Evolutionary conservation across 2,329 filamentous ascomycete genomes (phyloP).

Genomic region (Fusarium azukiicola): DNA sequence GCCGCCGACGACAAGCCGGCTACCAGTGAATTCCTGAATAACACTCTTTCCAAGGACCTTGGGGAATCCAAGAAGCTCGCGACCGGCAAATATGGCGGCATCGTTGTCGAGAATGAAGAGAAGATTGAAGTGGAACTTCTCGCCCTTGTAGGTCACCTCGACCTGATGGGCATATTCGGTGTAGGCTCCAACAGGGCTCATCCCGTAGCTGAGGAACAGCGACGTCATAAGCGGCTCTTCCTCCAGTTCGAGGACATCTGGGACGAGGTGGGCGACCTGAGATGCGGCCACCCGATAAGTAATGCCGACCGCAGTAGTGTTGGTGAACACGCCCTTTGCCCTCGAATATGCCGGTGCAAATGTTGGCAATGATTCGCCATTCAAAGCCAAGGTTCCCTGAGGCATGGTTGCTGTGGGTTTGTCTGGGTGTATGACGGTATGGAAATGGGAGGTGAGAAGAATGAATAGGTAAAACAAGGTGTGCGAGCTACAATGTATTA

Average conservation of each 20-base stretch:
- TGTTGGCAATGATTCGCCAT: conserved; percentile 22
- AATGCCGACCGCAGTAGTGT: conserved; percentile 29
- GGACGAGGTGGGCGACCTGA: conserved; percentile 28
- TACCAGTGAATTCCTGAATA: conserved; percentile 29
- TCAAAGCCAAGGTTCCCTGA: conserved; percentile 28
- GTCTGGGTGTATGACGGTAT: background rate
- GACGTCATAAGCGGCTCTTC: conserved; percentile 35
- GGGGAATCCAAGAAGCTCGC: conserved; percentile 31
- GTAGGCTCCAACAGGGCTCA: conserved; percentile 28
- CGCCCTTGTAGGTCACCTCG: conserved; percentile 31
- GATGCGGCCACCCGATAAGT: conserved; percentile 34
- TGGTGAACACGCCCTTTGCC: conserved; percentile 17
- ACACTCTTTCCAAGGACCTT: conserved; percentile 32
- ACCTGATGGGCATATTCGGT: conserved; percentile 35
- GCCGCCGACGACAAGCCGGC: conserved; percentile 18
- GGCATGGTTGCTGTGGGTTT: conserved; percentile 15
- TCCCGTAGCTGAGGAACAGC: conserved; percentile 26
- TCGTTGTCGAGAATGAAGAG: conserved; percentile 37
- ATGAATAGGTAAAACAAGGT: background rate
- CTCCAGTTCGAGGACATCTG: conserved; percentile 28
- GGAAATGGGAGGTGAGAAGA: background rate
- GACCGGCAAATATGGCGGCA: conserved; percentile 33
- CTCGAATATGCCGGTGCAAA: conserved; percentile 35
- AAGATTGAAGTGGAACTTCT: conserved; percentile 31
- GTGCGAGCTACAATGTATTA: background rate